A percentile compares a stretch with the other conserved stretches of the same genome.
These are phyloP conservation scores for Bruguiera parviflora DNA, from an alignment of 345 rosid species.

Conservation along the genomic window DNA sequence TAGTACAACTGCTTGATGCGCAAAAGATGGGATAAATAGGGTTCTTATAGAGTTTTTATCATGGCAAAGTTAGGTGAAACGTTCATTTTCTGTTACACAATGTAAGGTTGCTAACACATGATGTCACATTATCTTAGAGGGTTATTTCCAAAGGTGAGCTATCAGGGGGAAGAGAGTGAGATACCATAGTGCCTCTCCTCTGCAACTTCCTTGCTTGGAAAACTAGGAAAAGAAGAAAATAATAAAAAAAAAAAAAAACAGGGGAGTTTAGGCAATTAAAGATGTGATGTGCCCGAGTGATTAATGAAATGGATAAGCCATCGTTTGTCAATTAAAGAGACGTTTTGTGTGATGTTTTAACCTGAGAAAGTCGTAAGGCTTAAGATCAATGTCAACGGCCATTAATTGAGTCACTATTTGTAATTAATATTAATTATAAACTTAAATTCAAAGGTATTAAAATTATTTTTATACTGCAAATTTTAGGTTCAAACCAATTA, in stretches of 20 bases:
- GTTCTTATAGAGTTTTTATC: constrained; percentile 14
- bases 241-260: not conserved
- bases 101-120: not conserved
- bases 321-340: too few relatives aligned
- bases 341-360: not conserved
- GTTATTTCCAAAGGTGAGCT: constrained; percentile 3
- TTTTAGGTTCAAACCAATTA: too few relatives aligned
- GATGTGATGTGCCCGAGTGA: too few relatives aligned
- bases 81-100: constrained; percentile 15
- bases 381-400: constrained; percentile 7
- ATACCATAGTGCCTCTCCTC: too few relatives aligned
- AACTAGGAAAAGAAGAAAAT: not conserved
- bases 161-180: not conserved
- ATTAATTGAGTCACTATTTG: too few relatives aligned
- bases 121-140: not conserved
- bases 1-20: constrained; percentile 15
- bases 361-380: not conserved
- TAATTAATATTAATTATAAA: too few relatives aligned
- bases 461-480: too few relatives aligned
- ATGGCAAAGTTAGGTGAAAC: constrained; percentile 23
- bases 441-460: too few relatives aligned
- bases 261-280: not conserved
- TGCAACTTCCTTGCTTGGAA: constrained; percentile 10
- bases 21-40: not conserved
- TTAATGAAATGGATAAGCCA: too few relatives aligned